A percentile compares a stretch with the other conserved stretches of the same genome.
These are phyloP conservation scores for Curvularia verruculosa DNA, from an alignment of 2,329 filamentous ascomycete species.

Conservation along the genomic window DNA sequence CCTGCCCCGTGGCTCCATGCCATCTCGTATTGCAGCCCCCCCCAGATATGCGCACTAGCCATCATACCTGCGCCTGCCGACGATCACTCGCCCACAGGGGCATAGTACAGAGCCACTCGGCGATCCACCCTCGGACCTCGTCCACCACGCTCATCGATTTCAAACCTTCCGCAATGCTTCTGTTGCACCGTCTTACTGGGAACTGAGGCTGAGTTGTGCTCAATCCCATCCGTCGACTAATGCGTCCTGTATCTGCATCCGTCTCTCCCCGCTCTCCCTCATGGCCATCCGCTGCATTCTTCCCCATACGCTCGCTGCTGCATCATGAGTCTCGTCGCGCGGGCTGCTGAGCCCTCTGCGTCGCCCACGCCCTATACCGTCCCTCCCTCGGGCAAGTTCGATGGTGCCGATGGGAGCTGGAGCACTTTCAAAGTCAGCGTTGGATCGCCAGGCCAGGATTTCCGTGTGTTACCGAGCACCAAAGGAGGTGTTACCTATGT, in stretches of 20 bases:
- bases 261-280: not conserved
- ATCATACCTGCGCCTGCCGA: not conserved
- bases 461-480: constrained; percentile 46
- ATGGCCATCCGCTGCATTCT: not conserved
- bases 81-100: not conserved
- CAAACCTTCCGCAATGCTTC: not conserved
- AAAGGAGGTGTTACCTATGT: constrained; percentile 40
- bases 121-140: not conserved
- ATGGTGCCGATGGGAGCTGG: constrained; percentile 52
- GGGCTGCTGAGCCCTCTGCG: constrained; percentile 16
- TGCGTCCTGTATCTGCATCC: not conserved
- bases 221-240: not conserved
- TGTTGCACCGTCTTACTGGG: not conserved
- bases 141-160: not conserved
- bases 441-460: constrained; percentile 49
- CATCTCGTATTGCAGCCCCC: constrained; percentile 18
- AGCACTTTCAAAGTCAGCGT: constrained; percentile 51
- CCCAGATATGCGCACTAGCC: constrained; percentile 3
- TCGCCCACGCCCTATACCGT: constrained; percentile 40
- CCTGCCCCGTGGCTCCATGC: constrained; percentile 14
- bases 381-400: constrained; percentile 43
- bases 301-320: constrained; percentile 18
- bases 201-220: not conserved
- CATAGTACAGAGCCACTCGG: constrained; percentile 17
- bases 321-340: constrained; percentile 31